These are phyloP conservation scores for Aegilops bicornis DNA, from an alignment of 176 grass and related monocot genomes.

Conservation along the genomic window DNA sequence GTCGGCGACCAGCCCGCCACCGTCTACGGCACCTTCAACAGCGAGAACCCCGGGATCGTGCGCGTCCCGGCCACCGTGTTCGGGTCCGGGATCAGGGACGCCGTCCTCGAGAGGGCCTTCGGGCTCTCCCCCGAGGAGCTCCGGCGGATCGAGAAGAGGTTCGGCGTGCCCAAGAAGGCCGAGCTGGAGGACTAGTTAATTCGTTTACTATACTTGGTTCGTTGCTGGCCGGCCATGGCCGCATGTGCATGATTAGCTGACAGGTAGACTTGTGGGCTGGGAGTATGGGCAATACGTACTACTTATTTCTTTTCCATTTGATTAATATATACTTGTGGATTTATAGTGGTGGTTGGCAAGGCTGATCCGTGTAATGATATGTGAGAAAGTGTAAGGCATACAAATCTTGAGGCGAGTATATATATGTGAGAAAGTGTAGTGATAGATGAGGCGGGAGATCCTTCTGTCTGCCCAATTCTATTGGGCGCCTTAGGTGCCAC, in stretches of 20 bases:
- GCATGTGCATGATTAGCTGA: conserved; percentile 2
- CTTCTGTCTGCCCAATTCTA: no score
- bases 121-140: conserved; percentile 51
- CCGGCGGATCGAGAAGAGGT: conserved; percentile 55
- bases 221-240: not conserved
- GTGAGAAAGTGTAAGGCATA: not conserved
- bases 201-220: not conserved
- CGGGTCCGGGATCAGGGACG: conserved; percentile 60
- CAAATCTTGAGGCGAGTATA: not conserved
- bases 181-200: conserved; percentile 30
- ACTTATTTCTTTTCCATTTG: conserved; percentile 6
- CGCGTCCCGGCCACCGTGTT: conserved; percentile 66
- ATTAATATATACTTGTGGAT: conserved; percentile 1
- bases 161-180: conserved; percentile 43
- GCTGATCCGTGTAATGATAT: not conserved
- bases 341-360: conserved; percentile 4
- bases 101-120: conserved; percentile 68
- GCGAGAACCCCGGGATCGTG: conserved; percentile 78
- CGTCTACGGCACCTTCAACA: conserved; percentile 70
- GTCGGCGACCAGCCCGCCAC: conserved; percentile 55
- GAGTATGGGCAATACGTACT: not conserved
- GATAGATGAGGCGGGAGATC: no score
- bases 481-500: no score
- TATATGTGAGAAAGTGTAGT: no score
- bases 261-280: not conserved